Evolutionary conservation across 2,329 filamentous ascomycete species (phyloP).

Genomic region (Penicillium sp.): DNA sequence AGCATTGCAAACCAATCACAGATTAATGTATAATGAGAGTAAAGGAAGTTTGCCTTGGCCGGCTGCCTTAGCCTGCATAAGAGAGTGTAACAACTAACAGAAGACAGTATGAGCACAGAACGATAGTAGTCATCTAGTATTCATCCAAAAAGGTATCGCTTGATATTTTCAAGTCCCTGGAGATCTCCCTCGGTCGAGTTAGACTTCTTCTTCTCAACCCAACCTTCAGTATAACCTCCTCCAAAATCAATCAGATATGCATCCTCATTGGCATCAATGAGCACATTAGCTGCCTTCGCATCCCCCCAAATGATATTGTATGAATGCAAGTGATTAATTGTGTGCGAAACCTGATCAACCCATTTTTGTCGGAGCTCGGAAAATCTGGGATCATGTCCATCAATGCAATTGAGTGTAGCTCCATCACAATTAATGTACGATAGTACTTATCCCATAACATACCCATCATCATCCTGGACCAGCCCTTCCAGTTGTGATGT

Average conservation of each 20-base stretch:
- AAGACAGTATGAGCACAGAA: too few species aligned
- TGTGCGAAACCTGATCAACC: slow-evolving; percentile 11
- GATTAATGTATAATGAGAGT: too few species aligned
- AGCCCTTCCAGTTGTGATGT: too few species aligned
- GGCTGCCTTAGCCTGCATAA: too few species aligned
- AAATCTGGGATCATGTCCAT: slow-evolving; percentile 6
- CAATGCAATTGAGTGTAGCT: slow-evolving; percentile 7
- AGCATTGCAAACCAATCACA: too few species aligned
- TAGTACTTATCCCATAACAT: background rate
- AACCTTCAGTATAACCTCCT: slow-evolving; percentile 28
- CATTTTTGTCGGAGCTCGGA: slow-evolving; percentile 11
- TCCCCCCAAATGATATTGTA: slow-evolving; percentile 29
- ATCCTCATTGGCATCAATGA: slow-evolving; percentile 26
- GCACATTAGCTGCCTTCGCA: slow-evolving; percentile 29
- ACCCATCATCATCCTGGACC: too few species aligned
- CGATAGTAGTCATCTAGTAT: too few species aligned
- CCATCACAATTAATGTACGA: slow-evolving; percentile 16
- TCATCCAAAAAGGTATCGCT: too few species aligned
- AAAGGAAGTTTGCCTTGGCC: too few species aligned
- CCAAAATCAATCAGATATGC: slow-evolving; percentile 32
- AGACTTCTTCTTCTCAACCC: slow-evolving; percentile 23
- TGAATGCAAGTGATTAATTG: background rate
- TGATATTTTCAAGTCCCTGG: slow-evolving; percentile 18
- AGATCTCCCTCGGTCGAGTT: slow-evolving; percentile 27
- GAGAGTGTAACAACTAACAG: too few species aligned